Evolutionary conservation across 2,329 filamentous ascomycete species (phyloP).

Genomic region (Penicillium sp.): DNA sequence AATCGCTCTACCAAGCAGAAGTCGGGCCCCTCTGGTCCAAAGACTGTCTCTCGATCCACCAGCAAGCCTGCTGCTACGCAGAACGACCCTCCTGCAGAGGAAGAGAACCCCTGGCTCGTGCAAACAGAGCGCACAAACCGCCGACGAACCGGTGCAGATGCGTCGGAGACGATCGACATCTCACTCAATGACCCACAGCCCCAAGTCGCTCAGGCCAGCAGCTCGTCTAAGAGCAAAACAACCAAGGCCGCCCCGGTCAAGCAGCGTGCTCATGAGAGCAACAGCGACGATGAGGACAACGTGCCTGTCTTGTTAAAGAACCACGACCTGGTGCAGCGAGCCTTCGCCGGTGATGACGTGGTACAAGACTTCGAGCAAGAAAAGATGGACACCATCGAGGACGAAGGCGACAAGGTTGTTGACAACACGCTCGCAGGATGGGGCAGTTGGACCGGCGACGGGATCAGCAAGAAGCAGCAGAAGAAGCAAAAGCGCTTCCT

Average conservation of each 20-base stretch:
- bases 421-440: constrained; percentile 88
- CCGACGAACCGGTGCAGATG: constrained; percentile 22
- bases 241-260: constrained; percentile 12
- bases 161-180: constrained; percentile 33
- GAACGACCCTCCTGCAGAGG: constrained; percentile 21
- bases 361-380: constrained; percentile 73
- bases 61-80: constrained; percentile 13
- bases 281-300: constrained; percentile 40
- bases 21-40: constrained; percentile 14
- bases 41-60: constrained; percentile 15
- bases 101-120: constrained; percentile 38
- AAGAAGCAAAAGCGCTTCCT: constrained; percentile 52
- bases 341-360: constrained; percentile 85
- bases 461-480: constrained; percentile 65
- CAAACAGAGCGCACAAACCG: constrained; percentile 35
- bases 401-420: constrained; percentile 76
- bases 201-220: constrained; percentile 13
- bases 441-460: constrained; percentile 86
- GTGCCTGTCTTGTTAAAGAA: constrained; percentile 46
- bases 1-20: constrained; percentile 23
- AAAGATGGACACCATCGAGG: constrained; percentile 64
- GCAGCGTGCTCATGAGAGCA: constrained; percentile 38
- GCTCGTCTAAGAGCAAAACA: constrained; percentile 19
- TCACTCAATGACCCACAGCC: constrained; percentile 24
- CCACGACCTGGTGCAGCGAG: constrained; percentile 67